phyloP scores from a whole-genome alignment of 495 filamentous ascomycete genomes.

The Penicillium malachiteum region DNA sequence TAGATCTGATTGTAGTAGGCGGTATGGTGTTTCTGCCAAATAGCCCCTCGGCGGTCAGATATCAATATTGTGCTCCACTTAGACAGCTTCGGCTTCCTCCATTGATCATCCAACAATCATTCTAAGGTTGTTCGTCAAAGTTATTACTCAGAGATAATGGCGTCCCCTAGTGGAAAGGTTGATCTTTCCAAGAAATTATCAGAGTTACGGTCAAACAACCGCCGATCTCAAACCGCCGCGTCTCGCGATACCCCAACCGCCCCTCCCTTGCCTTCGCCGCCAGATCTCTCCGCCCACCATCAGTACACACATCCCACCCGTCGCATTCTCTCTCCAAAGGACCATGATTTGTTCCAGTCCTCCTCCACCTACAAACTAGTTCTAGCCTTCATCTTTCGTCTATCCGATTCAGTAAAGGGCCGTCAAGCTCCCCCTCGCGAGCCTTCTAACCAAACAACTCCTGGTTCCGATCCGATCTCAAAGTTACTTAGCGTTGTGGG shows the following conservation, averaged over 20 bases:
- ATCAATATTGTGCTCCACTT: too few relatives aligned
- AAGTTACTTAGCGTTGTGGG: conserved; percentile 71
- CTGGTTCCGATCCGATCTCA: conserved; percentile 55
- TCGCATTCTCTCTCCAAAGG: conserved; percentile 74
- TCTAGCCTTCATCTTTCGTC: conserved; percentile 77
- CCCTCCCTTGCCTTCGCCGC: conserved; percentile 67
- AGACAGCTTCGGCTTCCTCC: background rate
- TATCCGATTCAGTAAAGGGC: conserved; percentile 80
- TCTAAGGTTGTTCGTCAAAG: too few relatives aligned
- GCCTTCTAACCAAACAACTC: conserved; percentile 39
- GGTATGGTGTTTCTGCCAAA: conserved; percentile 1
- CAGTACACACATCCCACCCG: conserved; percentile 64
- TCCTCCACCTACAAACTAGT: conserved; percentile 79
- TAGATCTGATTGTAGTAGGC: background rate
- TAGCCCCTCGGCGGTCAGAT: background rate
- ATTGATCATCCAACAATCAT: too few relatives aligned
- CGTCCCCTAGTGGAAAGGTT: conserved; percentile 43
- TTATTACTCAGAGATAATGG: conserved; percentile 21
- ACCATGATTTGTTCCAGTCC: conserved; percentile 77
- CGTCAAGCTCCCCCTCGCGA: conserved; percentile 57
- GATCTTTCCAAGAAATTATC: conserved; percentile 63
- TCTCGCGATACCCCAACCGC: conserved; percentile 69
- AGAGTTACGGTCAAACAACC: conserved; percentile 60
- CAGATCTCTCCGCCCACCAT: conserved; percentile 56
- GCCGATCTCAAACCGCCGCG: conserved; percentile 49